phyloP scores from a whole-genome alignment of 1,284 basidiomycete species.

The Sanguinoderma infundibulare region DNA sequence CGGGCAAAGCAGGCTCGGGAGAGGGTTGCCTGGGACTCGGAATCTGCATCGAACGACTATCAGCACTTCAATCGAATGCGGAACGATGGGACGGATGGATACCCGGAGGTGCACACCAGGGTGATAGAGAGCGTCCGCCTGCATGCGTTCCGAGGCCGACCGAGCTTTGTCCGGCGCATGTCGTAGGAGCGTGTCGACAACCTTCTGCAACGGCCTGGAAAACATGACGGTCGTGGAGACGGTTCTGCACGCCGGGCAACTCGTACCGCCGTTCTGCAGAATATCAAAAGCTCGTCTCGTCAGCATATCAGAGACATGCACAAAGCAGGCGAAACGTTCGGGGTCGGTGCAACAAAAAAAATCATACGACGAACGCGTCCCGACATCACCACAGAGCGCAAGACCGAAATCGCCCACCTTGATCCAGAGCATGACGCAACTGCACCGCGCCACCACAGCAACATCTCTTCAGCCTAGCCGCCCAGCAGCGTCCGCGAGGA shows the following conservation, averaged over 20 bases:
- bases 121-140: constrained; percentile 78
- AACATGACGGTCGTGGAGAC: constrained; percentile 66
- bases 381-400: not conserved
- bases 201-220: constrained; percentile 69
- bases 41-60: constrained; percentile 48
- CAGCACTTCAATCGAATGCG: not conserved
- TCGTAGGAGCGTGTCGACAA: constrained; percentile 70
- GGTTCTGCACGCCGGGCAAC: constrained; percentile 76
- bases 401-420: constrained; percentile 54
- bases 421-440: constrained; percentile 79
- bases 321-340: not conserved
- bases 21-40: constrained; percentile 74
- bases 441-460: constrained; percentile 33
- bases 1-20: constrained; percentile 71
- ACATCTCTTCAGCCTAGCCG: not conserved
- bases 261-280: constrained; percentile 75
- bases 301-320: too few relatives aligned
- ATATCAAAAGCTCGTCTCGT: constrained; percentile 11
- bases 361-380: not conserved
- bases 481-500: not conserved
- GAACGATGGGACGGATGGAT: constrained; percentile 34
- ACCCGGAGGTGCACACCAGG: constrained; percentile 70
- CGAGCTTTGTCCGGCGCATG: constrained; percentile 67
- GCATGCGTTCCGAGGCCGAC: constrained; percentile 65
- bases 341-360: not conserved